A percentile compares a stretch with the other conserved stretches of the same genome.
Conservation (phyloP, 2,329 filamentous ascomycete species). For the Ceratocystis huliohia region DNA sequence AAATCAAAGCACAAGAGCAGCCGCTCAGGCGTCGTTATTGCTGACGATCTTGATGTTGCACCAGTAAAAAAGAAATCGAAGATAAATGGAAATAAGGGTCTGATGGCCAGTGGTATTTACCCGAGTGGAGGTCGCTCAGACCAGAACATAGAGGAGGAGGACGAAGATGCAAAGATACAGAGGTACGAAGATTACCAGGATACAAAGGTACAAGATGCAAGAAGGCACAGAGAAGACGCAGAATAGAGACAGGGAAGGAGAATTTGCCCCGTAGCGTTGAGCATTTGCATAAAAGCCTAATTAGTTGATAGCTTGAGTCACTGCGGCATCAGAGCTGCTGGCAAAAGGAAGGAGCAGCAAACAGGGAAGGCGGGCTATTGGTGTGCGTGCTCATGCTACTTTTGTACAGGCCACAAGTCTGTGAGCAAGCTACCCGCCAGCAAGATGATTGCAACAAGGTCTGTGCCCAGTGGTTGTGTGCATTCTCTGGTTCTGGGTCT, state of each 20-base stretch:
- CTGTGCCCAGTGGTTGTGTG: background rate
- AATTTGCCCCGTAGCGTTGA: background rate
- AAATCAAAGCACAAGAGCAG: background rate
- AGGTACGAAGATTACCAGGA: background rate
- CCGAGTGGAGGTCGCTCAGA: background rate
- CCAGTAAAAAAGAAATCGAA: background rate
- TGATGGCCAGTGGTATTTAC: background rate
- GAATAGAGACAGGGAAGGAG: background rate
- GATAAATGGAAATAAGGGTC: background rate
- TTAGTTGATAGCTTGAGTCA: background rate
- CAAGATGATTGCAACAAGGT: background rate
- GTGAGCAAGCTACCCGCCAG: background rate
- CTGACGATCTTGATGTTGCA: background rate
- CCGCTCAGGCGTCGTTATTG: background rate
- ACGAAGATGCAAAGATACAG: background rate
- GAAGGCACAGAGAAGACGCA: background rate
- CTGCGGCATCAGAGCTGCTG: background rate
- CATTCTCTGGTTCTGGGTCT: background rate
- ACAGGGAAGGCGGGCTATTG: background rate
- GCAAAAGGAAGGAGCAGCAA: too few species aligned
- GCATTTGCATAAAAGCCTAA: background rate
- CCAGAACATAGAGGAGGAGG: background rate
- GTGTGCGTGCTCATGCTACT: background rate
- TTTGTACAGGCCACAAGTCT: background rate
- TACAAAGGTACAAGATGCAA: background rate